Base-by-base conservation (phyloP, 1,139 yeast species). In the Suhomyces panamericanus region DNA sequence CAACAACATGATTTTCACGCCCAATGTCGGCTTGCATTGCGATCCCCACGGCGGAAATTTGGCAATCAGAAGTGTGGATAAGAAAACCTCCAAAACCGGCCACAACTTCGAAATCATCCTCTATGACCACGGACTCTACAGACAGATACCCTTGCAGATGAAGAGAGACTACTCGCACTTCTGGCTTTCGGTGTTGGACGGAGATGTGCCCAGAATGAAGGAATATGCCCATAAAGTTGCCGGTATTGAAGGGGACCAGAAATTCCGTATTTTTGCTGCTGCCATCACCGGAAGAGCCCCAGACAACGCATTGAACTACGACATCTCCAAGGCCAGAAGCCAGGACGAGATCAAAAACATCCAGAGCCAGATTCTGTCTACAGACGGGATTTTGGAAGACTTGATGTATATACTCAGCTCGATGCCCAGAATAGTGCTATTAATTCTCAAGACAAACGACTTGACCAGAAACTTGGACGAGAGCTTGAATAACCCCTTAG, bases 41-140 rank as follows among this genome's bases (percentile, higher is more conserved):
- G 99, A 93, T 63, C 99, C 99, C 1, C 99, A 93, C 63, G 96
- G 96, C 12, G 99, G 99, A 0, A 95, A 93, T 57, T 72, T 93
- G 50, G 96, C 98, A 0, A 88, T 93, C 16, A 70, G 90, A 44
- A 66, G 77, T 1, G 57, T 72, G 6, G 58, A 59, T 22, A 62
- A 72, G 3, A 39, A 49, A 10, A 8, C 27, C 11, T 53, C 59
- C 2, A 52, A 50, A 4, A 68, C 72, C 41, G 80, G 81, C 2
- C 88, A 84, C 62, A 91, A 93, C 62, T 95, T 93, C 61, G 99
- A 95, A 63, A 87, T 95, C 46, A 73, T 95, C 10, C 72, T 95
- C 28, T 95, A 90, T 60, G 99, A 95, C 63, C 99, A 95, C 64
- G 99, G 99, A 0, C 73, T 95, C 28, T 93, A 93, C 63, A 75